phyloP scores from a whole-genome alignment of 352 stramenopile genomes.

The Phytophthora brassicae region DNA sequence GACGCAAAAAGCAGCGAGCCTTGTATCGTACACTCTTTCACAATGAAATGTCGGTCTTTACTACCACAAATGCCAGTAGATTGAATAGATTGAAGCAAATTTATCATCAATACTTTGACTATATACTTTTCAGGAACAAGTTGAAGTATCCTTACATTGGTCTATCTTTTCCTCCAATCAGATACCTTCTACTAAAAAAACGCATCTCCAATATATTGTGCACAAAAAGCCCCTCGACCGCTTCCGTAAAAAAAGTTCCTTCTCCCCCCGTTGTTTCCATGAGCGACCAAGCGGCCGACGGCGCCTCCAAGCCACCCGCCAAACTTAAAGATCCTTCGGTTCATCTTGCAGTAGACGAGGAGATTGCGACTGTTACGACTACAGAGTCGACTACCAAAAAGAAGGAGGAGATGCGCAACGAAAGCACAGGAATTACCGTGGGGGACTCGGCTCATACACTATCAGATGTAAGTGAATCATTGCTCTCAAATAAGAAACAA shows the following conservation, averaged over 20 bases:
- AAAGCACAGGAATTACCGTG: conserved; percentile 82
- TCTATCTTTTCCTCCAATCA: conserved; percentile 24
- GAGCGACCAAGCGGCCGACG: conserved; percentile 29
- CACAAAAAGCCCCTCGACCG: neutral
- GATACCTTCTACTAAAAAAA: conserved; percentile 18
- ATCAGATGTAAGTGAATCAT: conserved; percentile 58
- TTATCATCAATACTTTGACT: no score
- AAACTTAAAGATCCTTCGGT: conserved; percentile 19
- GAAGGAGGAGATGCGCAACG: conserved; percentile 82
- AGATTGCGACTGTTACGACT: conserved; percentile 43
- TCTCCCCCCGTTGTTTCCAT: conserved; percentile 14
- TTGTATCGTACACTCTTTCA: no score
- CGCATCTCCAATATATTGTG: neutral
- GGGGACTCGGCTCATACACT: conserved; percentile 82
- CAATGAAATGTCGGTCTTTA: no score
- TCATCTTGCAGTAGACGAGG: conserved; percentile 32
- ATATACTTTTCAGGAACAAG: no score
- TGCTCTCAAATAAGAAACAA: neutral
- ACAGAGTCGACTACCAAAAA: conserved; percentile 54
- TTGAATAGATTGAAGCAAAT: no score
- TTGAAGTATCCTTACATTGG: neutral
- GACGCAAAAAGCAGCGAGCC: no score
- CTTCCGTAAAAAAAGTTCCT: neutral
- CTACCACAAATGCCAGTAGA: no score
- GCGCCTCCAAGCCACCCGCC: conserved; percentile 14